These are phyloP conservation scores for Aspergillus heteromorphus DNA, from an alignment of 495 filamentous ascomycete species.

Conservation along the genomic window DNA sequence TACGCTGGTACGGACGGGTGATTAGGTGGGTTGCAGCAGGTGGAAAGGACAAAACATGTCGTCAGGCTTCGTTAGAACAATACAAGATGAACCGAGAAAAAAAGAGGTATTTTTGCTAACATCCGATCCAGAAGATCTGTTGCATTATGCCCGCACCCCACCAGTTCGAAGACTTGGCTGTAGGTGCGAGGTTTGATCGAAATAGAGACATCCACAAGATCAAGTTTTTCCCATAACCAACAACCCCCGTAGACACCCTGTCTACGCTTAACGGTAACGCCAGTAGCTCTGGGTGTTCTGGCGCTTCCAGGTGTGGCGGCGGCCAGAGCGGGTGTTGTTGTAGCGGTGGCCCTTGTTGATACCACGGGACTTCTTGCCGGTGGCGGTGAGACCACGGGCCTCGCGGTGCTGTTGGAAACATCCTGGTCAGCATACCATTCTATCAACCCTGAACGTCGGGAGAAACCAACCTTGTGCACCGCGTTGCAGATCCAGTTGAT, in stretches of 20 bases:
- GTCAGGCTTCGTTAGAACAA: slow-evolving; percentile 44
- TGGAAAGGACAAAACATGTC: slow-evolving; percentile 25
- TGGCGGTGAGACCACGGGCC: slow-evolving; percentile 89
- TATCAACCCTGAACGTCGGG: neutral
- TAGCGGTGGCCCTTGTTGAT: slow-evolving; percentile 97
- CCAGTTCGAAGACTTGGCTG: slow-evolving; percentile 24
- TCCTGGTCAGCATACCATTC: slow-evolving; percentile 19
- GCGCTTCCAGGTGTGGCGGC: slow-evolving; percentile 99
- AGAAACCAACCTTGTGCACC: slow-evolving; percentile 76
- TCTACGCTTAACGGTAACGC: slow-evolving; percentile 63
- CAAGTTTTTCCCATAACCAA: slow-evolving; percentile 28
- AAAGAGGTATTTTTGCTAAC: slow-evolving; percentile 39
- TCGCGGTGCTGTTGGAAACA: slow-evolving; percentile 71
- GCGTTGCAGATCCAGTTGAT: slow-evolving; percentile 99
- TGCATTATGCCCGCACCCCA: slow-evolving; percentile 38
- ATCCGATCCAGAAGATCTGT: slow-evolving; percentile 37
- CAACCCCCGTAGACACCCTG: slow-evolving; percentile 21
- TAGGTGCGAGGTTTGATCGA: slow-evolving; percentile 31
- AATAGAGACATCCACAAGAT: slow-evolving; percentile 35
- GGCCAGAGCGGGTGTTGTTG: slow-evolving; percentile 93
- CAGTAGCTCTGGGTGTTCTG: slow-evolving; percentile 97
- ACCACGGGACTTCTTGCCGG: slow-evolving; percentile 98
- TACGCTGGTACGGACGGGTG: neutral
- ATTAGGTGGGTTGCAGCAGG: neutral
- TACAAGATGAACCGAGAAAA: slow-evolving; percentile 31